Evolutionary conservation across 352 stramenopile species (phyloP).

Genomic region (Phytophthora pistaciae): DNA sequence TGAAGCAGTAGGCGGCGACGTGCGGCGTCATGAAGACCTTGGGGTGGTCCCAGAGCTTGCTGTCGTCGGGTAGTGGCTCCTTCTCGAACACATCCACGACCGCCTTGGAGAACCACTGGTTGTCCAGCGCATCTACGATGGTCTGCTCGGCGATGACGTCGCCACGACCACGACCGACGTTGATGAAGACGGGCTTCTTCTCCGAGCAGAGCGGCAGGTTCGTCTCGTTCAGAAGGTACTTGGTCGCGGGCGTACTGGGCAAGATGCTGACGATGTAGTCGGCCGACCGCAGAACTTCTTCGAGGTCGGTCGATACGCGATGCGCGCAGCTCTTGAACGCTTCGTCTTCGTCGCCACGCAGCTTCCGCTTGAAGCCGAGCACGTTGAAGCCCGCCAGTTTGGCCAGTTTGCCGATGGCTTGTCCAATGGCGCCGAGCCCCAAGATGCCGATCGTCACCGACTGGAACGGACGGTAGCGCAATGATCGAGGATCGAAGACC

Average conservation of each 20-base stretch:
- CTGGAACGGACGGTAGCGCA: conserved; percentile 62
- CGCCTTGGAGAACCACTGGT: conserved; percentile 57
- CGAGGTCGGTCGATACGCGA: conserved; percentile 54
- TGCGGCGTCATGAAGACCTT: conserved; percentile 81
- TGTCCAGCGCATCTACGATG: conserved; percentile 71
- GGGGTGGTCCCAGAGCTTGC: conserved; percentile 64
- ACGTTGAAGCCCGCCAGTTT: conserved; percentile 68
- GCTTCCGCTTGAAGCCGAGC: conserved; percentile 70
- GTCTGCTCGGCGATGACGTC: conserved; percentile 73
- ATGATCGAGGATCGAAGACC: conserved; percentile 42
- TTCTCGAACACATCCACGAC: conserved; percentile 64
- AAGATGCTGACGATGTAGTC: conserved; percentile 91
- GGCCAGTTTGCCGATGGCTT: conserved; percentile 60
- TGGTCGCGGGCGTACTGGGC: conserved; percentile 79
- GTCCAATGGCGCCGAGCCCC: conserved; percentile 65
- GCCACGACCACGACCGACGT: conserved; percentile 87
- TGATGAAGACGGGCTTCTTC: conserved; percentile 89
- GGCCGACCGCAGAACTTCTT: conserved; percentile 47
- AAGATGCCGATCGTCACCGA: conserved; percentile 63
- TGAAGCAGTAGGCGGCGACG: conserved; percentile 76
- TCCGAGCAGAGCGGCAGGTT: conserved; percentile 50
- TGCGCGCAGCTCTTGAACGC: conserved; percentile 35
- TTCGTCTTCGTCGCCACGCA: conserved; percentile 32
- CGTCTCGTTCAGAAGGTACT: conserved; percentile 62
- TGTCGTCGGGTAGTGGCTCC: conserved; percentile 49